A percentile compares a stretch with the other conserved stretches of the same genome.
Conservation (phyloP, 257 asterid species). For the Rubia yunnanensis region DNA sequence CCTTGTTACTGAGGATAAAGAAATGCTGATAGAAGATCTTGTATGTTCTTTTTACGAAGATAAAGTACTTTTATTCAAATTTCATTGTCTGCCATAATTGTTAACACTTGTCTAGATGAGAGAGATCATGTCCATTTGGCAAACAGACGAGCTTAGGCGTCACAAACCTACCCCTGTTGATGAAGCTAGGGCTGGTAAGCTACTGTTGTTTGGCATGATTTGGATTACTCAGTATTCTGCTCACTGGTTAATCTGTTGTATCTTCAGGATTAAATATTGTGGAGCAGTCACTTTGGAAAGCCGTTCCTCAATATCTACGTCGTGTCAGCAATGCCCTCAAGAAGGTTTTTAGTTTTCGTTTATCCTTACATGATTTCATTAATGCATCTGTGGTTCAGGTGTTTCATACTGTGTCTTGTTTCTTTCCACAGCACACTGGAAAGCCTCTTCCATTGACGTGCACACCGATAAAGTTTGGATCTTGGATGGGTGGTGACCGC, state of each 20-base stretch:
- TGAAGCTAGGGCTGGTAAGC: constrained; percentile 95
- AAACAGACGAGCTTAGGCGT: constrained; percentile 96
- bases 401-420: constrained; percentile 17
- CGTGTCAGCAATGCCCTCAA: constrained; percentile 90
- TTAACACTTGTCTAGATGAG: constrained; percentile 44
- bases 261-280: constrained; percentile 78
- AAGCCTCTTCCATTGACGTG: constrained; percentile 85
- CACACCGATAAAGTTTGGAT: constrained; percentile 96
- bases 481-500: constrained; percentile 99
- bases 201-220: constrained; percentile 10
- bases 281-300: constrained; percentile 97
- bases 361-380: constrained; percentile 12
- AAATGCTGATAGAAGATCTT: constrained; percentile 92
- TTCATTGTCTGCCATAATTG: constrained; percentile 2
- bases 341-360: constrained; percentile 43
- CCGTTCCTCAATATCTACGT: constrained; percentile 91
- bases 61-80: background rate
- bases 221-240: constrained; percentile 2
- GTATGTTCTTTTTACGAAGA: constrained; percentile 22
- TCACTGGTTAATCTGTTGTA: constrained; percentile 3
- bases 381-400: constrained; percentile 2
- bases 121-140: constrained; percentile 96
- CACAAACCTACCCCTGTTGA: constrained; percentile 98
- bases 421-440: constrained; percentile 72
- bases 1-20: constrained; percentile 79